Evolutionary conservation across 2,329 filamentous ascomycete species (phyloP).

Genomic region (Botrytis squamosa): DNA sequence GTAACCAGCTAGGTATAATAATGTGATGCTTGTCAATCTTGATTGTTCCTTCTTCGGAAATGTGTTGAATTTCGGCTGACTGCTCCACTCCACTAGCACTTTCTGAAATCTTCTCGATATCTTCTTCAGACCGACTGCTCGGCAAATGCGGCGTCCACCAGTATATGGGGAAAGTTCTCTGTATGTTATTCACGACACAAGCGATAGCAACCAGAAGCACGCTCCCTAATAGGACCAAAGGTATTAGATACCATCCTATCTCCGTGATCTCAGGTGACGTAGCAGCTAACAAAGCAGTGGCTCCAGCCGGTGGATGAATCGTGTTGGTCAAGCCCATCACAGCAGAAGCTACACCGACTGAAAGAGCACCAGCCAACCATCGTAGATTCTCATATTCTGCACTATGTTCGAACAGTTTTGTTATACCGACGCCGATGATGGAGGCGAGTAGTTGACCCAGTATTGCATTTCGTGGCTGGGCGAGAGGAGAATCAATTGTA

Average conservation of each 20-base stretch:
- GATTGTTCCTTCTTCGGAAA: slow-evolving; percentile 17
- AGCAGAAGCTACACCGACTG: slow-evolving; percentile 61
- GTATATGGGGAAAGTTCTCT: slow-evolving; percentile 62
- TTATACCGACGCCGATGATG: slow-evolving; percentile 58
- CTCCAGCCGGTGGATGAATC: slow-evolving; percentile 71
- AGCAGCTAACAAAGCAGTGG: slow-evolving; percentile 69
- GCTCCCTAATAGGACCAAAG: slow-evolving; percentile 60
- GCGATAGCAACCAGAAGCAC: slow-evolving; percentile 61
- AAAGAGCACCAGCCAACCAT: slow-evolving; percentile 64
- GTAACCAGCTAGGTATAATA: slow-evolving; percentile 28
- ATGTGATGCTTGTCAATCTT: slow-evolving; percentile 25
- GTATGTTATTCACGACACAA: slow-evolving; percentile 67
- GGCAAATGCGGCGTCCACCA: slow-evolving; percentile 46
- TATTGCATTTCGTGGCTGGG: slow-evolving; percentile 70
- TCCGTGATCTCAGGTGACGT: slow-evolving; percentile 52
- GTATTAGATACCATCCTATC: slow-evolving; percentile 69
- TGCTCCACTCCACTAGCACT: neutral
- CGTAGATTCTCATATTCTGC: slow-evolving; percentile 52
- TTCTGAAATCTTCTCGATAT: slow-evolving; percentile 7
- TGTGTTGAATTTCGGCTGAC: neutral
- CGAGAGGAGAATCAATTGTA: slow-evolving; percentile 67
- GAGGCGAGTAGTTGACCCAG: slow-evolving; percentile 65
- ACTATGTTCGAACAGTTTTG: slow-evolving; percentile 59
- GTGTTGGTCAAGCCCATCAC: slow-evolving; percentile 71
- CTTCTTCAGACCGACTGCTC: neutral